Conservation (phyloP, 352 stramenopile genomes). For the Phytophthora megakarya region DNA sequence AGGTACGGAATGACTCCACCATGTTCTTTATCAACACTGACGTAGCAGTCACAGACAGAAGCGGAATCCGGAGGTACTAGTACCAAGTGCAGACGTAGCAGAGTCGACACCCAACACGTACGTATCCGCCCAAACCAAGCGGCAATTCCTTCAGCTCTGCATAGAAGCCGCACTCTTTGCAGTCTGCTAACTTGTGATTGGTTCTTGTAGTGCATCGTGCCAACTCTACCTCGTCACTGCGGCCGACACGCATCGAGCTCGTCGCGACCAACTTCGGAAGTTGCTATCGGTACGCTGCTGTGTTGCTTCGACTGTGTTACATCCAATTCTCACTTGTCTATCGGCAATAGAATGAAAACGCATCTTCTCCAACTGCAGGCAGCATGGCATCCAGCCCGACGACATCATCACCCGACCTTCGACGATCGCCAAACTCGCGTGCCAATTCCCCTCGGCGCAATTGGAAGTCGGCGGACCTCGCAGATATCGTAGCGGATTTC, state of each 20-base stretch:
- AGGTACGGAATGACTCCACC: slow-evolving; percentile 29
- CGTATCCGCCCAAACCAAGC: slow-evolving; percentile 2
- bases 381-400: not conserved
- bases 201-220: slow-evolving; percentile 21
- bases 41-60: slow-evolving; percentile 35
- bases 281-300: slow-evolving; percentile 6
- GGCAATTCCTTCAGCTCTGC: slow-evolving; percentile 15
- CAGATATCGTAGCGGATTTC: slow-evolving; percentile 27
- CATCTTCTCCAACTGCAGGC: not conserved
- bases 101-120: slow-evolving; percentile 23
- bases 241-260: slow-evolving; percentile 41
- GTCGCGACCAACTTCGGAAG: slow-evolving; percentile 42
- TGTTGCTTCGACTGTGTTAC: not conserved
- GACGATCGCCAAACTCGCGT: slow-evolving; percentile 13
- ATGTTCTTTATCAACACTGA: slow-evolving; percentile 7
- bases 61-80: slow-evolving; percentile 16
- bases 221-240: slow-evolving; percentile 36
- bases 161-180: slow-evolving; percentile 30
- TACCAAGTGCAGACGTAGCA: slow-evolving; percentile 1
- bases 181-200: slow-evolving; percentile 30
- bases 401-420: not conserved
- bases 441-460: slow-evolving; percentile 5
- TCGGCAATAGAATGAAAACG: slow-evolving; percentile 9
- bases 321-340: not conserved
- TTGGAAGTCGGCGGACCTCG: slow-evolving; percentile 13